Percentiles rank a stretch among this genome's conserved stretches.
Conservation (phyloP, 1,284 basidiomycete species). For the Melanopsichium pennsylvanicum region DNA sequence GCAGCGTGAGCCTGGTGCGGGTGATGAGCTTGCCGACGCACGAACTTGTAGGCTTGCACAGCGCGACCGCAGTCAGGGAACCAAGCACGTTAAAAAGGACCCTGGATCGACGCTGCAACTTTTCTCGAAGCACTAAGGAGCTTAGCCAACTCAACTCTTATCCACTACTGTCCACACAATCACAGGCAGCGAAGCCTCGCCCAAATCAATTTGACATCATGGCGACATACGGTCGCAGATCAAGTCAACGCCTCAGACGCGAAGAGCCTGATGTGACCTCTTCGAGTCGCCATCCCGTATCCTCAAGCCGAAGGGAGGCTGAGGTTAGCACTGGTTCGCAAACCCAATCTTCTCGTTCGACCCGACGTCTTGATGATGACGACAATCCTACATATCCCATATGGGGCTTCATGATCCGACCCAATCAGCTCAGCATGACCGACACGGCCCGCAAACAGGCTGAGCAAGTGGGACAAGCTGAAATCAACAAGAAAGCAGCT, state of each 20-base stretch:
- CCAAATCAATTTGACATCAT: too few species aligned
- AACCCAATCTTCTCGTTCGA: constrained; percentile 8
- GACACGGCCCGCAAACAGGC: constrained; percentile 20
- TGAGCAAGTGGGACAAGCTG: constrained; percentile 28
- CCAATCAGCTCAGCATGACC: constrained; percentile 15
- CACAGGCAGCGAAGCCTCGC: too few species aligned
- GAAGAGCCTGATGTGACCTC: constrained; percentile 12
- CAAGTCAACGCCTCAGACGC: constrained; percentile 13
- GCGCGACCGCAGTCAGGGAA: too few species aligned
- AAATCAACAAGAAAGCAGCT: constrained; percentile 40
- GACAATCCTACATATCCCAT: too few species aligned
- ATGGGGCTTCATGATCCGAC: not conserved
- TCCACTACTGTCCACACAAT: too few species aligned
- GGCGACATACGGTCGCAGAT: constrained; percentile 16
- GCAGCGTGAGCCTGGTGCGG: too few species aligned
- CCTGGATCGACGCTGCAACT: too few species aligned
- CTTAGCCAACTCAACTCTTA: too few species aligned
- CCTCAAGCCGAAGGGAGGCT: constrained; percentile 3
- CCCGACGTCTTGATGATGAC: constrained; percentile 11
- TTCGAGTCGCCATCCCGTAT: constrained; percentile 10
- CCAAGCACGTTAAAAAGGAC: too few species aligned
- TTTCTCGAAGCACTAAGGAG: too few species aligned
- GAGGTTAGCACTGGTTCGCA: not conserved
- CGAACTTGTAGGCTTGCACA: too few species aligned
- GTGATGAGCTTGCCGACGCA: too few species aligned